A percentile compares a stretch with the other conserved stretches of the same genome.
phyloP scores from a whole-genome alignment of 768 basidiomycete species.

The Leccinum fibrillosum region DNA sequence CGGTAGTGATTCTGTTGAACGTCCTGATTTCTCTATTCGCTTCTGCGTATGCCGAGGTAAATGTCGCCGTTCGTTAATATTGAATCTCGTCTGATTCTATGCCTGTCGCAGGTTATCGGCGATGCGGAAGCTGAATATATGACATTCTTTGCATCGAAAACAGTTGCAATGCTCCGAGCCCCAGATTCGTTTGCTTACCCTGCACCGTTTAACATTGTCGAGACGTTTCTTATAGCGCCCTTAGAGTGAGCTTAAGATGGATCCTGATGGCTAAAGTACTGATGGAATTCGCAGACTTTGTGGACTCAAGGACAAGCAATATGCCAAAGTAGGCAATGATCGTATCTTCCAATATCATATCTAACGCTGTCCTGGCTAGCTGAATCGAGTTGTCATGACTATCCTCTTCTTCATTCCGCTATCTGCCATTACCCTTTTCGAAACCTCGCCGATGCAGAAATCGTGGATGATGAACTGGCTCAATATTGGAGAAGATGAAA shows the following conservation, averaged over 20 bases:
- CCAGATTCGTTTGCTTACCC: conserved; percentile 83
- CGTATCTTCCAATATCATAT: neutral
- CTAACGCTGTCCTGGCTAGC: conserved; percentile 32
- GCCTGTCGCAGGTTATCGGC: conserved; percentile 58
- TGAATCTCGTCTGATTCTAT: neutral
- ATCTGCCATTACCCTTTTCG: conserved; percentile 68
- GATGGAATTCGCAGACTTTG: conserved; percentile 35
- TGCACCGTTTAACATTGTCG: conserved; percentile 90
- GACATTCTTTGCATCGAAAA: conserved; percentile 87
- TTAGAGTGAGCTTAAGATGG: conserved; percentile 61
- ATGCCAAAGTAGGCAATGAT: conserved; percentile 48
- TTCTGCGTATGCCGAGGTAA: conserved; percentile 85
- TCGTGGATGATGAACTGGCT: conserved; percentile 73
- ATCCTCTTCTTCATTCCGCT: conserved; percentile 82
- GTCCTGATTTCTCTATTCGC: conserved; percentile 95
- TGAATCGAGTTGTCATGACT: conserved; percentile 79
- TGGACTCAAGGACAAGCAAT: conserved; percentile 47
- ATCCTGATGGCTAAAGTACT: neutral
- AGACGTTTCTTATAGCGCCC: conserved; percentile 76
- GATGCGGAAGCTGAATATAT: conserved; percentile 91
- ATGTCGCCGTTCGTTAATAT: conserved; percentile 16
- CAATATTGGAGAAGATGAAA: conserved; percentile 49
- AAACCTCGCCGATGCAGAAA: conserved; percentile 54
- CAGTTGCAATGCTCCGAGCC: conserved; percentile 79
- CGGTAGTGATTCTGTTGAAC: conserved; percentile 84